These are phyloP conservation scores for Ustulina deusta DNA, from an alignment of 2,329 filamentous ascomycete species.

Conservation along the genomic window DNA sequence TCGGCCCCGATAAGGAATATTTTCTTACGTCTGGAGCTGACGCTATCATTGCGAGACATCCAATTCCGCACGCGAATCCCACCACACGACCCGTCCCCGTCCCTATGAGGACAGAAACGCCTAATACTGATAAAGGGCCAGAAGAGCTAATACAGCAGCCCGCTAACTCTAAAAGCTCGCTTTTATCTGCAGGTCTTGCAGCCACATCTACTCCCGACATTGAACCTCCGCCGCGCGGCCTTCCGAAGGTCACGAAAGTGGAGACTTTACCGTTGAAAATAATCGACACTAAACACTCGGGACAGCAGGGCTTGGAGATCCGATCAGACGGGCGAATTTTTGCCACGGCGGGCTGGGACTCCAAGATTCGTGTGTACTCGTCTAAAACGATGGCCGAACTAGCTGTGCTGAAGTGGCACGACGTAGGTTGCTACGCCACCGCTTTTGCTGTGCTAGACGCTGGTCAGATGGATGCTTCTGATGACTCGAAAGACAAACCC, in stretches of 20 bases:
- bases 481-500: slow-evolving; percentile 16
- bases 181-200: slow-evolving; percentile 38
- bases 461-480: slow-evolving; percentile 24
- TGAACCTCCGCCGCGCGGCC: slow-evolving; percentile 21
- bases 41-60: slow-evolving; percentile 80
- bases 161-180: neutral
- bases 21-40: slow-evolving; percentile 89
- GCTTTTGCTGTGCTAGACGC: slow-evolving; percentile 71
- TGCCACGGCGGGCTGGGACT: slow-evolving; percentile 94
- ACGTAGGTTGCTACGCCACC: slow-evolving; percentile 84
- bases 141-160: slow-evolving; percentile 9
- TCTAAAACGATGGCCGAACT: slow-evolving; percentile 84
- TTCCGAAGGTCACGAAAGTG: slow-evolving; percentile 31
- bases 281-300: slow-evolving; percentile 85
- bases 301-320: slow-evolving; percentile 84
- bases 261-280: slow-evolving; percentile 66
- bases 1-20: slow-evolving; percentile 62
- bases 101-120: slow-evolving; percentile 5
- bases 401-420: slow-evolving; percentile 95
- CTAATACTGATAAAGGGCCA: neutral
- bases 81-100: slow-evolving; percentile 20
- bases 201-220: slow-evolving; percentile 36
- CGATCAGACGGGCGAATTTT: slow-evolving; percentile 86
- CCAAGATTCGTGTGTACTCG: slow-evolving; percentile 83
- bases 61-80: slow-evolving; percentile 60